These are phyloP conservation scores for Pythium angustatum DNA, from an alignment of 352 stramenopile genomes.

Conservation along the genomic window DNA sequence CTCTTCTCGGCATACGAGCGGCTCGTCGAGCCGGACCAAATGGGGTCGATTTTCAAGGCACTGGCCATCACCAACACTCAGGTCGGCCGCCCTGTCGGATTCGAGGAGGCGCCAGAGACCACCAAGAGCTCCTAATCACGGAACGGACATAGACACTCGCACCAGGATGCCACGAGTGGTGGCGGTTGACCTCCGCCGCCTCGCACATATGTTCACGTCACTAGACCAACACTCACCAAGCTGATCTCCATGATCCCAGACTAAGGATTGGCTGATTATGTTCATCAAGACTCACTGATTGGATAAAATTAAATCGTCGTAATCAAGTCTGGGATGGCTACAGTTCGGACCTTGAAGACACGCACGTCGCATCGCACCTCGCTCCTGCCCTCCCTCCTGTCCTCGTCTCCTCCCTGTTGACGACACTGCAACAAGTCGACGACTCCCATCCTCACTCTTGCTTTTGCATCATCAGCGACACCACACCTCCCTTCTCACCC, in stretches of 20 bases:
- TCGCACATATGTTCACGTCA: no score
- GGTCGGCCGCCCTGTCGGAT: slow-evolving; percentile 63
- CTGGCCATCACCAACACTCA: slow-evolving; percentile 81
- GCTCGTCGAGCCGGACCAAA: slow-evolving; percentile 90
- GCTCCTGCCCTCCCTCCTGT: background rate
- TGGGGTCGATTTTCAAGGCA: slow-evolving; percentile 95
- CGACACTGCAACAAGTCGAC: background rate
- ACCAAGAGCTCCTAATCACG: slow-evolving; percentile 5
- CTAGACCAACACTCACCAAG: background rate
- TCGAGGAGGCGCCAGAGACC: slow-evolving; percentile 40
- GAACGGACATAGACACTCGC: background rate
- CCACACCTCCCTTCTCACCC: background rate
- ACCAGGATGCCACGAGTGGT: no score
- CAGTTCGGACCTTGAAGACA: background rate
- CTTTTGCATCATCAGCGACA: slow-evolving; percentile 1
- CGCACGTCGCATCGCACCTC: background rate
- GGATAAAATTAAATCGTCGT: background rate
- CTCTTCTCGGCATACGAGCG: slow-evolving; percentile 92
- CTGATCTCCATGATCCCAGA: background rate
- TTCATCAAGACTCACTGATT: background rate
- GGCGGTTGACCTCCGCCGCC: no score
- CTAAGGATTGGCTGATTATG: slow-evolving; percentile 3
- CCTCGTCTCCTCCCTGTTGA: background rate
- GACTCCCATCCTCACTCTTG: background rate
- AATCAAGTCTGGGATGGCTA: slow-evolving; percentile 16